Evolutionary conservation across 1,139 yeast species (phyloP), one percentile per base, ranked within the genome.

Genomic region (Suhomyces atakaporum): DNA sequence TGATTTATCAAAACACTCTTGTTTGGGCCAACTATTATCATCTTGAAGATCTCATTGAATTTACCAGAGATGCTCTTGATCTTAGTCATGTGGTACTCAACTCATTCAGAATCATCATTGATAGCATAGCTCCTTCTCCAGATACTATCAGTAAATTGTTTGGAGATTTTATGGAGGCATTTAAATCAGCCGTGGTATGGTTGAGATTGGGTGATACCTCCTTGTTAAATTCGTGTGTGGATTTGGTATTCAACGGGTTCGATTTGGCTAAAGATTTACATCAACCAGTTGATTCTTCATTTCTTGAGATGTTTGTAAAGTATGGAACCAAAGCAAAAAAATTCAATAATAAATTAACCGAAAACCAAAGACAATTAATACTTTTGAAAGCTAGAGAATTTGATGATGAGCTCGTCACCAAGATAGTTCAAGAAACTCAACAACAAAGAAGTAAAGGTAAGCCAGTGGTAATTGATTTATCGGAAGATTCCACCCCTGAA

Each of bases 11-110:
- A 28, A 73, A 77, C 38, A 86, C 95, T 1, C 66, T 85, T 15
- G 57, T 59, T 6, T 90, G 97, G 97, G 88, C 95, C 0, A 58
- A 69, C 4, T 62, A 66, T 25, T 82, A 80, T 51, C 77, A 75
- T 31, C 68, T 78, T 23, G 71, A 72, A 0, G 75, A 75, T 34
- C 67, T 87, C 54, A 73, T 84, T 33, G 94, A 86, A 44, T 89
- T 88, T 49, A 86, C 96, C 12, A 77, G 95, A 56, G 96, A 89
- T 56, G 82, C 88, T 0, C 68, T 89, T 36, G 97, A 90, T 47
- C 69, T 86, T 33, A 83, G 96, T 47, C 82, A 82, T 45, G 62
- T 72, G 2, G 62, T 90, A 27, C 60, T 90, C 13, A 82, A 77
- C 40, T 79, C 90, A 3, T 84, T 77, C 51, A 68, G 84, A 39